Conservation (phyloP, 495 filamentous ascomycete species). For the Neurospora tetrasperma region DNA sequence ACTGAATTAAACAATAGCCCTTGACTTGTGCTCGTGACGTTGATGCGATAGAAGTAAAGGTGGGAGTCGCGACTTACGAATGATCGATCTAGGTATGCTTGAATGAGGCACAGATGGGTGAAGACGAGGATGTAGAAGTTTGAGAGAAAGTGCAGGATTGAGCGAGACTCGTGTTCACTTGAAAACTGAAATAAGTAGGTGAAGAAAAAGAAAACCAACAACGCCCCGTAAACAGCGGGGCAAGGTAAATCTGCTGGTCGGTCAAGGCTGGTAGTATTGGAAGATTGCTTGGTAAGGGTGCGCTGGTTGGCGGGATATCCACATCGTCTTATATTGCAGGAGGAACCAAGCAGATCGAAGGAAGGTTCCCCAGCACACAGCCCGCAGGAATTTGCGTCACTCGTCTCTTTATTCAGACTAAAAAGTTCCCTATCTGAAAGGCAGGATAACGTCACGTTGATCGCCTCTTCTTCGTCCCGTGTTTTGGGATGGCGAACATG, state of each 20-base stretch:
- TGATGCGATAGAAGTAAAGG: not conserved
- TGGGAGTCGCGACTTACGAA: not conserved
- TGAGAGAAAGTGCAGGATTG: not conserved
- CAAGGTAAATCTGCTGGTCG: conserved; percentile 1
- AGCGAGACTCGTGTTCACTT: not conserved
- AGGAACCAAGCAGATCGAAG: not conserved
- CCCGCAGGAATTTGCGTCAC: not conserved
- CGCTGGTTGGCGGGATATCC: conserved; percentile 17
- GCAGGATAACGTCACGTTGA: not conserved
- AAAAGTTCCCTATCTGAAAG: not conserved
- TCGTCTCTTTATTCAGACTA: not conserved
- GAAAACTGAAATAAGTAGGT: not conserved
- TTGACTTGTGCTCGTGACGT: not conserved
- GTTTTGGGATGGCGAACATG: not conserved
- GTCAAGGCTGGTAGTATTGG: conserved; percentile 1
- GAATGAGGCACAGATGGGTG: not conserved
- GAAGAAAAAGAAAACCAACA: conserved; percentile 1
- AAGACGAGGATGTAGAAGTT: not conserved
- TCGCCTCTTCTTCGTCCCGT: not conserved
- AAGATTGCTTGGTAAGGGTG: not conserved
- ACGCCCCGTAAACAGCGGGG: conserved; percentile 1
- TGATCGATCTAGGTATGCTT: not conserved
- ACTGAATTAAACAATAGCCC: not conserved
- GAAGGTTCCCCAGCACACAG: not conserved
- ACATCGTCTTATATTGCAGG: conserved; percentile 10